These are phyloP conservation scores for Pestalotiopsis sp. DNA, from an alignment of 2,329 filamentous ascomycete species.

Conservation along the genomic window DNA sequence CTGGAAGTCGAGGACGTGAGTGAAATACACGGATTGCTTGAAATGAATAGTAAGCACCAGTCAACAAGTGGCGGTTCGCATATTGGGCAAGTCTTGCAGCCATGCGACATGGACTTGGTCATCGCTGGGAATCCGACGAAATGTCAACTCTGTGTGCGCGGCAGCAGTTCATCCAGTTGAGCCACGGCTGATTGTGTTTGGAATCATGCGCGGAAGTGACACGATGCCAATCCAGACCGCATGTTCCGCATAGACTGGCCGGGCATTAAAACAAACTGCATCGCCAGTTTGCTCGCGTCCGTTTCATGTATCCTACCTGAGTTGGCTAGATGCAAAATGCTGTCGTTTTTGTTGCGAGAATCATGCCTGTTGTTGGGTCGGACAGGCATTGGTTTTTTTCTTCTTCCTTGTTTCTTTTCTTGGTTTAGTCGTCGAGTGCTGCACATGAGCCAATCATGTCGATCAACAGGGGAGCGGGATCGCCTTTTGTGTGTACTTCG, in stretches of 20 bases:
- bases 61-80: not conserved
- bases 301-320: not conserved
- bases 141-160: not conserved
- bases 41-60: not conserved
- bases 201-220: slow-evolving; percentile 11
- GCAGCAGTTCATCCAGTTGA: not conserved
- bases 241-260: slow-evolving; percentile 13
- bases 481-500: not conserved
- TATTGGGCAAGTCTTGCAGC: not conserved
- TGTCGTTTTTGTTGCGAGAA: not conserved
- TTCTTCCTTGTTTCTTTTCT: not conserved
- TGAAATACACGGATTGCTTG: slow-evolving; percentile 4
- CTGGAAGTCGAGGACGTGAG: not conserved
- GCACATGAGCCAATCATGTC: not conserved
- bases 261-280: not conserved
- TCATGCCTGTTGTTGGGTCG: not conserved
- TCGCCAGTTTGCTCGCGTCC: not conserved
- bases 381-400: not conserved
- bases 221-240: slow-evolving; percentile 10
- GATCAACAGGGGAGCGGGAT: not conserved
- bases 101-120: not conserved
- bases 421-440: not conserved
- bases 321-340: not conserved
- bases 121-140: not conserved
- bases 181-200: slow-evolving; percentile 5